These are phyloP conservation scores for Begonia loranthoides DNA, from an alignment of 306 rosid species.

Conservation along the genomic window DNA sequence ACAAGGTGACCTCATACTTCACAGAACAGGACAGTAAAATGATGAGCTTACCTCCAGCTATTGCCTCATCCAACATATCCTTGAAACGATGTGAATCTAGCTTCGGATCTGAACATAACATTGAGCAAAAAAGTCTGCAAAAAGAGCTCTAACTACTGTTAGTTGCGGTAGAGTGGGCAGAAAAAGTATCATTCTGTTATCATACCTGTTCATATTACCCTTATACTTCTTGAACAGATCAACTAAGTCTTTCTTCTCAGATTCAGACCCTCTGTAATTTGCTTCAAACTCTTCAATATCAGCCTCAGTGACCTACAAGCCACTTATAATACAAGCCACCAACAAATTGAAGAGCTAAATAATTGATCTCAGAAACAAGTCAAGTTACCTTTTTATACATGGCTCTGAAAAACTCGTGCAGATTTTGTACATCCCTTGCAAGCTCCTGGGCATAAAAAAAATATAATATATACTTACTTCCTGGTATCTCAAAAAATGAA, in stretches of 20 bases:
- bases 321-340: too few species aligned
- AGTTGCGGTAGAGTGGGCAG: not conserved
- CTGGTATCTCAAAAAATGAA: not conserved
- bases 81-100: constrained; percentile 76
- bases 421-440: constrained; percentile 56
- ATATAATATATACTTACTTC: too few species aligned
- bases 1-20: too few species aligned
- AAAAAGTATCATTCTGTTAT: not conserved
- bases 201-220: constrained; percentile 76
- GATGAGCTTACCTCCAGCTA: constrained; percentile 45
- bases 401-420: constrained; percentile 44
- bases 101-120: constrained; percentile 89
- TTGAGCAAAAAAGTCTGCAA: constrained; percentile 78
- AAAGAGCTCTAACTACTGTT: not conserved
- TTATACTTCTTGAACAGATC: constrained; percentile 45
- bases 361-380: not conserved
- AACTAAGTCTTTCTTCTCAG: constrained; percentile 67
- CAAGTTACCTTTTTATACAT: constrained; percentile 53
- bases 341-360: not conserved
- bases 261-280: constrained; percentile 70
- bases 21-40: not conserved
- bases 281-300: constrained; percentile 84
- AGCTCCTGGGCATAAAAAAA: constrained; percentile 53
- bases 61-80: constrained; percentile 65
- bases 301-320: constrained; percentile 62